Base-by-base conservation (phyloP, 2,329 filamentous ascomycete species). In the Elsinoe fawcettii region DNA sequence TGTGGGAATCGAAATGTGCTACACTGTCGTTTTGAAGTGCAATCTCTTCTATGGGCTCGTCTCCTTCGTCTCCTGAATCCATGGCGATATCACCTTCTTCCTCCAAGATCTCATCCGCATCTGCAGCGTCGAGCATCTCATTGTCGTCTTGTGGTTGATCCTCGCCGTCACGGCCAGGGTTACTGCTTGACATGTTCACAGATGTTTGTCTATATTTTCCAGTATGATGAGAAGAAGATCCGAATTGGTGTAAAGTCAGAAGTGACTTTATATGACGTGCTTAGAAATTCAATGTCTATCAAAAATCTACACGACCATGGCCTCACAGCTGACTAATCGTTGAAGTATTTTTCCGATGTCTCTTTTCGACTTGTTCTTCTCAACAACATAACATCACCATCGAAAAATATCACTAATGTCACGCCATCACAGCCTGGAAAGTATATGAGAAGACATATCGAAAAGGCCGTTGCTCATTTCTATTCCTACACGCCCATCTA, bases 1-100 rank as follows among this genome's bases (percentile, higher is more conserved):
- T 87, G 76, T 96, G 90, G 34, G 75, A 73, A 76, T 97, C 93
- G 68, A 97, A 96, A 77, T 95, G 92, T 60, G 90, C 92, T 63
- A 86, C 79, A 63, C 90, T 95, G 78, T 99, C 92, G 77, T 97
- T 99, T 61, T 93, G 83, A 5, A 97, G 79, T 41, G 82, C 75
- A 41, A 96, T 83, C 70, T 93, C 89, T 70, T 86, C 75, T 58
- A 77, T 67, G 64, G 85, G 80, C 25, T 77, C 74, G 34, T 77
- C 74, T 55, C 80, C 79, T n/a, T 73, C 79, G 56, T 84, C 83
- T 59, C 81, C 82, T 3, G 84, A 87, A 67, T 92, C 89, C 89
- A 96, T 95, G 43, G 82, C 82, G 56, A 88, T 79, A 69, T 95
- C 80, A 55, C 79, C 88, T 56, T 90, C 80, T 70, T 93, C 85